Evolutionary conservation across 345 rosid genomes (phyloP).

Genomic region (Eucalyptus melliodora): DNA sequence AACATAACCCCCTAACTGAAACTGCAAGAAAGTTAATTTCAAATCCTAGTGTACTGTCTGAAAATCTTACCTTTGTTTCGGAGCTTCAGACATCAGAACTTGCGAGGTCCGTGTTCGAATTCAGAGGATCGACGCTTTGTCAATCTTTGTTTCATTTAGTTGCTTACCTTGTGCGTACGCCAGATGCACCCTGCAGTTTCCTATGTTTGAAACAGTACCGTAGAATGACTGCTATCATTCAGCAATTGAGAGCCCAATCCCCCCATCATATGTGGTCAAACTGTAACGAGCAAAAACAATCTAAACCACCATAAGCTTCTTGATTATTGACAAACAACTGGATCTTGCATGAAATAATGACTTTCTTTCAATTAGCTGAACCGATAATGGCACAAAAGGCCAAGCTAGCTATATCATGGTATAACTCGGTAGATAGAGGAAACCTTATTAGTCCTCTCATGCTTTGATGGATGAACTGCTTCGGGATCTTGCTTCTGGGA

Average conservation of each 20-base stretch:
- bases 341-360: neutral
- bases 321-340: neutral
- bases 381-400: neutral
- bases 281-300: too few species aligned
- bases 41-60: neutral
- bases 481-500: neutral
- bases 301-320: neutral
- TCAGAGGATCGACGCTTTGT: neutral
- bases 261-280: too few species aligned
- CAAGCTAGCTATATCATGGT: fast-evolving
- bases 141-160: neutral
- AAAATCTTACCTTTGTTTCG: neutral
- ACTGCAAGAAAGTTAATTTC: neutral
- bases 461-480: neutral
- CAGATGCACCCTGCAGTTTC: neutral
- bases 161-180: neutral
- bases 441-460: too few species aligned
- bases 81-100: neutral
- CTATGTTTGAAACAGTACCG: neutral
- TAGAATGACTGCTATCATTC: neutral
- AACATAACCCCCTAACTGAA: neutral
- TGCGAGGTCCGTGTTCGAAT: neutral
- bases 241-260: too few species aligned
- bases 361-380: neutral
- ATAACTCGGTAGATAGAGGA: neutral